phyloP scores from a whole-genome alignment of 2,329 filamentous ascomycete species.

The Cladosporium oxysporum region DNA sequence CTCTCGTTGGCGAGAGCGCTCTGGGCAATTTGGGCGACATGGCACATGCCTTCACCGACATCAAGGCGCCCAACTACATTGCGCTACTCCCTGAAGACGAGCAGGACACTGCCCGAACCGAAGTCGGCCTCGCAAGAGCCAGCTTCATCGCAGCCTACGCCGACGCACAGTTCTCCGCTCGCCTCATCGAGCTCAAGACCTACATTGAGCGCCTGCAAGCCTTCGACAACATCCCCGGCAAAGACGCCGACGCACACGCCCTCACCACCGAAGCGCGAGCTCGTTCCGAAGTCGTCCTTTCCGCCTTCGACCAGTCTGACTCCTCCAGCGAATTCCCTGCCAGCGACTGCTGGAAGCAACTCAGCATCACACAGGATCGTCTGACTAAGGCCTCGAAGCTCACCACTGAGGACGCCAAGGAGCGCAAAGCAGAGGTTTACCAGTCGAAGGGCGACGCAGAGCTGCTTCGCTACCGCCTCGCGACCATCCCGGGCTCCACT shows the following conservation, averaged over 20 bases:
- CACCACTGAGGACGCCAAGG: conserved; percentile 44
- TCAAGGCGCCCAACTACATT: conserved; percentile 57
- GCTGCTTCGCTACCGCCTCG: conserved; percentile 55
- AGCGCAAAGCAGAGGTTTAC: conserved; percentile 54
- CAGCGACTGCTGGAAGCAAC: conserved; percentile 52
- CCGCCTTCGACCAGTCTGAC: conserved; percentile 29
- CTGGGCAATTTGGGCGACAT: conserved; percentile 56
- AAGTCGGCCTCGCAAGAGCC: conserved; percentile 56
- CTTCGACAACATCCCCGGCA: conserved; percentile 37
- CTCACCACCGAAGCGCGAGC: conserved; percentile 41
- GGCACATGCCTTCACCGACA: conserved; percentile 57
- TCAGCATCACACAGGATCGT: conserved; percentile 53
- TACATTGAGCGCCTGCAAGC: conserved; percentile 50
- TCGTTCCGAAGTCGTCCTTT: conserved; percentile 33
- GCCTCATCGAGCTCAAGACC: conserved; percentile 52
- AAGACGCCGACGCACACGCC: conserved; percentile 58
- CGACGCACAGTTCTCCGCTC: conserved; percentile 58
- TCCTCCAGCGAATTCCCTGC: conserved; percentile 26
- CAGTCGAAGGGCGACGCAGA: conserved; percentile 58
- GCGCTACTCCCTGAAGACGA: conserved; percentile 36
- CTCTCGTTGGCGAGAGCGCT: conserved; percentile 53
- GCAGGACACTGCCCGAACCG: conserved; percentile 35
- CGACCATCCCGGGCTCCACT: conserved; percentile 35
- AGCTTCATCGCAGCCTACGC: conserved; percentile 59
- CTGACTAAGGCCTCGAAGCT: conserved; percentile 56